Evolutionary conservation across 1,284 basidiomycete species (phyloP).

Genomic region (Tilletia walkeri): DNA sequence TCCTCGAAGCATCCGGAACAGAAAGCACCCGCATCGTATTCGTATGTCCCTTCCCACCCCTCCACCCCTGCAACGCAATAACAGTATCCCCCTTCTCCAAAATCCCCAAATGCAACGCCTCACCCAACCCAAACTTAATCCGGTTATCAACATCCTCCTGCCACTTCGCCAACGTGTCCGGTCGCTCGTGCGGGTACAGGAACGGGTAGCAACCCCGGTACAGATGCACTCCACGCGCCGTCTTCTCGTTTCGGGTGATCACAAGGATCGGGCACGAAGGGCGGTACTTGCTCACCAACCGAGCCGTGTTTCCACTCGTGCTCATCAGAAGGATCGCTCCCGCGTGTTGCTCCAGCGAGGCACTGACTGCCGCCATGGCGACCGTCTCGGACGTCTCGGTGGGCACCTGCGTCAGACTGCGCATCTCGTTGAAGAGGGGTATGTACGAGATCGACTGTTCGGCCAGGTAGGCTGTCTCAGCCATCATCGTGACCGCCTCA

Average conservation of each 20-base stretch:
- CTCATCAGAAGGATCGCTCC: slow-evolving; percentile 83
- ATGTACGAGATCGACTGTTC: slow-evolving; percentile 54
- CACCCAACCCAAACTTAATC: slow-evolving; percentile 74
- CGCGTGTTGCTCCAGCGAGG: slow-evolving; percentile 54
- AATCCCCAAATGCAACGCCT: slow-evolving; percentile 81
- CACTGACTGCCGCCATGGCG: slow-evolving; percentile 52
- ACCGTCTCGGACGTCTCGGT: slow-evolving; percentile 55
- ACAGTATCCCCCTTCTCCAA: slow-evolving; percentile 86
- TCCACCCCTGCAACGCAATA: slow-evolving; percentile 97
- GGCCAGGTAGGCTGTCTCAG: slow-evolving; percentile 55
- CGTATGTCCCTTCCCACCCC: slow-evolving; percentile 89
- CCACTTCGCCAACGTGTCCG: slow-evolving; percentile 81
- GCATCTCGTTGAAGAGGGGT: slow-evolving; percentile 60
- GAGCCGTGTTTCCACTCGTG: slow-evolving; percentile 87
- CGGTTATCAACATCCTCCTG: slow-evolving; percentile 80
- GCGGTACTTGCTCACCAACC: slow-evolving; percentile 94
- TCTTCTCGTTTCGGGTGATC: slow-evolving; percentile 93
- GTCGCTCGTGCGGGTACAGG: slow-evolving; percentile 90
- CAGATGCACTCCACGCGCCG: slow-evolving; percentile 91
- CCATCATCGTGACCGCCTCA: slow-evolving; percentile 59
- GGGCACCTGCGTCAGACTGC: slow-evolving; percentile 45
- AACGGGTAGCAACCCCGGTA: slow-evolving; percentile 97
- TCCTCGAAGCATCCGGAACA: slow-evolving; percentile 18
- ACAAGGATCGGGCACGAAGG: slow-evolving; percentile 81
- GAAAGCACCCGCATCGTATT: slow-evolving; percentile 55